Percentiles rank a stretch among this genome's conserved stretches.
Evolutionary conservation across 345 rosid species (phyloP).

Genomic region (Hibiscus tridactylites): DNA sequence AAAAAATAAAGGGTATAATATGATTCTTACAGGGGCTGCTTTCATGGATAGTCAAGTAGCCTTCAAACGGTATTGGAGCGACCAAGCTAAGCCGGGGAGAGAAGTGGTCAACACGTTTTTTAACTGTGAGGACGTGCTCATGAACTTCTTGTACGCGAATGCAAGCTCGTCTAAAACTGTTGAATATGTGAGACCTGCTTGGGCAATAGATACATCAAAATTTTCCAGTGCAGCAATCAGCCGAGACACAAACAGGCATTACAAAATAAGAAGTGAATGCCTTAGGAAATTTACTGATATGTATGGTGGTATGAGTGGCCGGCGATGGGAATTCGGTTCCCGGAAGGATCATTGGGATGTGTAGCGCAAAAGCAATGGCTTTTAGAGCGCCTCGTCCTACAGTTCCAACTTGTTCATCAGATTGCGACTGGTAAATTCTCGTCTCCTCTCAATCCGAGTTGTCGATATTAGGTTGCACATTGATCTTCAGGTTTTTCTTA

Average conservation of each 20-base stretch:
- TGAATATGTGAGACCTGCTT: conserved; percentile 79
- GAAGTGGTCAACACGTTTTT: conserved; percentile 56
- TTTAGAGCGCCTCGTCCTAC: background rate
- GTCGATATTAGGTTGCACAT: conserved; percentile 7
- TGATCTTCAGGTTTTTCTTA: background rate
- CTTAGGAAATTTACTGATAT: conserved; percentile 48
- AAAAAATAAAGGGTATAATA: conserved; percentile 59
- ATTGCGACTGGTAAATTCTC: background rate
- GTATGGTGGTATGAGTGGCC: conserved; percentile 55
- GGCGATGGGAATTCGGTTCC: conserved; percentile 52
- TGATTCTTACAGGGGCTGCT: conserved; percentile 96
- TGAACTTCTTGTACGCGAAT: conserved; percentile 81
- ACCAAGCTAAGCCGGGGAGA: conserved; percentile 54
- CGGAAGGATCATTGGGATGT: conserved; percentile 90
- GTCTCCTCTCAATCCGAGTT: background rate
- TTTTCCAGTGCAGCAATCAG: conserved; percentile 79
- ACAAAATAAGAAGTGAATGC: conserved; percentile 63
- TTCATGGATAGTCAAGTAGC: conserved; percentile 60
- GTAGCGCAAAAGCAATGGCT: conserved; percentile 27
- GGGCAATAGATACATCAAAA: conserved; percentile 86
- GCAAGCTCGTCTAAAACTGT: conserved; percentile 51
- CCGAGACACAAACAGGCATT: conserved; percentile 65
- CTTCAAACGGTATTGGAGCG: conserved; percentile 57
- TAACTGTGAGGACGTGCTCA: conserved; percentile 81
- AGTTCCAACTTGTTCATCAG: background rate